phyloP scores from a whole-genome alignment of 768 basidiomycete species.

The Podaxis sp. region DNA sequence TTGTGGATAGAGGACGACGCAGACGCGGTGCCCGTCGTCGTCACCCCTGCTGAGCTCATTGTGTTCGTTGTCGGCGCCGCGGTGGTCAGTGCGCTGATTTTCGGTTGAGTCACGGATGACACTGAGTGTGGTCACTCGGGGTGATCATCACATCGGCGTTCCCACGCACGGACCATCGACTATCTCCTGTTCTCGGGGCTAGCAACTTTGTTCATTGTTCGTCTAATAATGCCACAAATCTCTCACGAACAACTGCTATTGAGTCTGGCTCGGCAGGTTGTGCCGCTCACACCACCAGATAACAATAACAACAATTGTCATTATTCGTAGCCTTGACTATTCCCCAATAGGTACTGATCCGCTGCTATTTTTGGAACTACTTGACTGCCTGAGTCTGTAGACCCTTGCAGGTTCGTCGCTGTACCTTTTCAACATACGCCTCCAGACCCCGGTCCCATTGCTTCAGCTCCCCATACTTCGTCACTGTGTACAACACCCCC shows the following conservation, averaged over 20 bases:
- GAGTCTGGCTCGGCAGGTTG: too few species aligned
- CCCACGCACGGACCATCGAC: slow-evolving; percentile 39
- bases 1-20: slow-evolving; percentile 36
- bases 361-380: neutral
- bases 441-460: slow-evolving; percentile 27
- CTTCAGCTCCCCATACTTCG: slow-evolving; percentile 25
- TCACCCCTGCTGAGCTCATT: slow-evolving; percentile 22
- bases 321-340: too few species aligned
- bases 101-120: slow-evolving; percentile 29
- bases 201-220: neutral
- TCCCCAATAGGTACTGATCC: neutral
- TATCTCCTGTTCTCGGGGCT: neutral
- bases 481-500: slow-evolving; percentile 26
- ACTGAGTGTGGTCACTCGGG: slow-evolving; percentile 27
- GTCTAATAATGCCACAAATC: neutral
- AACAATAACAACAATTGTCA: too few species aligned
- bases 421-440: slow-evolving; percentile 23
- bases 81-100: slow-evolving; percentile 40
- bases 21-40: slow-evolving; percentile 11
- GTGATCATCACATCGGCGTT: slow-evolving; percentile 24
- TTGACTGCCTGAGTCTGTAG: neutral
- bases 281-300: too few species aligned
- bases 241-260: too few species aligned
- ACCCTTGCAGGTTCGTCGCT: slow-evolving; percentile 3
- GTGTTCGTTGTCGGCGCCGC: slow-evolving; percentile 24